Evolutionary conservation across 495 filamentous ascomycete genomes (phyloP).

Genomic region (Pyrenula aspistea): DNA sequence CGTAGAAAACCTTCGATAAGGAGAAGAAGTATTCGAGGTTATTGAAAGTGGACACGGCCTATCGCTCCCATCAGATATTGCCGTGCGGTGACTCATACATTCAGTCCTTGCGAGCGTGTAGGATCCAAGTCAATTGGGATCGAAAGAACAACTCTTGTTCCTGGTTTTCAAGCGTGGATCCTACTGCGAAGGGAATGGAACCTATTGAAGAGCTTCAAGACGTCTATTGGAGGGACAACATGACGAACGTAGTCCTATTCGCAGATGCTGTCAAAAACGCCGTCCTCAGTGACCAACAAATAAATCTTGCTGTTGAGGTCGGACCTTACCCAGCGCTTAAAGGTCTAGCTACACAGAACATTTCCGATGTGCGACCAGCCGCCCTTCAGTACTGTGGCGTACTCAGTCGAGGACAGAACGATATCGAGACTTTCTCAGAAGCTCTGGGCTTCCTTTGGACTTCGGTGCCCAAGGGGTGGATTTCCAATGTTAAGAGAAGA

Average conservation of each 20-base stretch:
- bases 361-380: background rate
- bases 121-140: background rate
- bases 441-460: conserved; percentile 9
- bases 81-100: background rate
- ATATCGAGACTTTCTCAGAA: conserved; percentile 3
- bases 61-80: conserved; percentile 28
- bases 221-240: conserved; percentile 14
- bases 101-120: background rate
- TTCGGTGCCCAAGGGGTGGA: conserved; percentile 9
- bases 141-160: background rate
- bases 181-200: background rate
- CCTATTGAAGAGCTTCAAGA: background rate
- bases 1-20: conserved; percentile 7
- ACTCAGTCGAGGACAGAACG: conserved; percentile 1
- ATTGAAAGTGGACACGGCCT: conserved; percentile 35
- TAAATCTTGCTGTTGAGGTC: conserved; percentile 32
- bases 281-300: conserved; percentile 3
- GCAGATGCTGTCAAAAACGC: conserved; percentile 4
- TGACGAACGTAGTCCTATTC: conserved; percentile 12
- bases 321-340: conserved; percentile 50
- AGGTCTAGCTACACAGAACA: conserved; percentile 44
- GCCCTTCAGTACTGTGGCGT: conserved; percentile 2
- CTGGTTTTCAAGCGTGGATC: background rate
- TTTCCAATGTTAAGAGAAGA: conserved; percentile 15
- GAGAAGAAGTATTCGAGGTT: conserved; percentile 23